Base-by-base conservation (phyloP, 2,329 filamentous ascomycete genomes). In the Byssochlamys sp. region DNA sequence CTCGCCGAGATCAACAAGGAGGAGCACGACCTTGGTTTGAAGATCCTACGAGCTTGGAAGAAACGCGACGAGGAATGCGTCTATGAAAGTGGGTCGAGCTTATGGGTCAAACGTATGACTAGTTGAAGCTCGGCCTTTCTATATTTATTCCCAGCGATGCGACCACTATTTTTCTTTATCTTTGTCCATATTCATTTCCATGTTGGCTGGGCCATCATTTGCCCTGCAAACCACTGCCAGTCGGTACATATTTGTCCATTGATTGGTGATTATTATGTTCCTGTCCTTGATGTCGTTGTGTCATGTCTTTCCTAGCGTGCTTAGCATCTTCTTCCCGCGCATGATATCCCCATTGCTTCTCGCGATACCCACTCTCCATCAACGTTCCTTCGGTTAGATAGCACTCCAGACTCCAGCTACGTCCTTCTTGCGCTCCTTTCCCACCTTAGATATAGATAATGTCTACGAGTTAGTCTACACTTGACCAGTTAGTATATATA, bases 71-170 rank as follows among this genome's bases (percentile, higher is more conserved):
- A 86, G 61, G 81, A 87, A 55, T 70, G 74, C 52, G 63, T 62
- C 26, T 71, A 70, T 57, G 72, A 73, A 31, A 71, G 71, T 58
- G 64, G 89, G 66, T 83, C 83, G 10, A 82, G 82, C 29, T 73
- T 95, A 9, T 95, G 90, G 90, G 87, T 95, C 54, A 82, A 86
- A 66, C 80, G 90, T 61, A 86, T 91, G 60, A 91, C 88, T 24
- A 82, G 79, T 60, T 87, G 70, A 81, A 59, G 31, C 55, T 55
- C 24, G 50, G 35, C 14, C 33, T 19, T 19, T 27, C 24, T 55
- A 28, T 7, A 19, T 28, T 19, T 19, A 7, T n/a, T 45, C 39
- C 9, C 19, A 24, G 19, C 33, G 28, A n/a, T 26, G 10, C 57
- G 53, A 57, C 19, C 10, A 7, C 33, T 55, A 52, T 27, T 52